Evolutionary conservation across 2,329 filamentous ascomycete genomes (phyloP).

Genomic region (Paecilomyces sp.): DNA sequence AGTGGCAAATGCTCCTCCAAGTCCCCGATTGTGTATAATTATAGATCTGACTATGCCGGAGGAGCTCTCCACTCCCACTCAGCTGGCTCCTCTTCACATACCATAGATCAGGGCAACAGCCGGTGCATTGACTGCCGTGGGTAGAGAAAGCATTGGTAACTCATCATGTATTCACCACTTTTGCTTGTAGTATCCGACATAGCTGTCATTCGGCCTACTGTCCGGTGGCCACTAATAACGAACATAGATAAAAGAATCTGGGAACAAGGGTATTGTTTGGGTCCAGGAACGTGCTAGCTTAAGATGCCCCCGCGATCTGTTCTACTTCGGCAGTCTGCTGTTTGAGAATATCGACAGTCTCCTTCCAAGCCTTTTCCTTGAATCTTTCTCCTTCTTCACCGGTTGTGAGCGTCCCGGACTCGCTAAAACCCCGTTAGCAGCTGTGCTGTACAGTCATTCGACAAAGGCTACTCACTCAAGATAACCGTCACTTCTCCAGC

Average conservation of each 20-base stretch:
- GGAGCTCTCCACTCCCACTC: not conserved
- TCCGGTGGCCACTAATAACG: not conserved
- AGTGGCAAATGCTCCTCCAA: not conserved
- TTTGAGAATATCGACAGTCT: conserved; percentile 29
- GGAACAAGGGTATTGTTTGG: not conserved
- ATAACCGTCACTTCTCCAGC: conserved; percentile 35
- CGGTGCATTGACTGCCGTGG: not conserved
- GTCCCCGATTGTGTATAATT: not conserved
- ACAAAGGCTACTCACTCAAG: conserved; percentile 17
- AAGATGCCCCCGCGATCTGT: not conserved
- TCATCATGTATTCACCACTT: not conserved
- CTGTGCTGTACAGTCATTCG: not conserved
- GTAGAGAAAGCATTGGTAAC: not conserved
- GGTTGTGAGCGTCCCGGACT: conserved; percentile 20
- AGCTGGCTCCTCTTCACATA: too few species aligned
- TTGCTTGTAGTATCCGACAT: not conserved
- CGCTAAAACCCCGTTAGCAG: not conserved
- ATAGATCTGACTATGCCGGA: not conserved
- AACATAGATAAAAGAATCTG: not conserved
- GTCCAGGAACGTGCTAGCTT: not conserved
- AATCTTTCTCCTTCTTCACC: conserved; percentile 27
- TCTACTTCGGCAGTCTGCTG: conserved; percentile 15
- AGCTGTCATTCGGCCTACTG: not conserved
- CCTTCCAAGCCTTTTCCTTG: conserved; percentile 33
- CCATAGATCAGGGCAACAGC: not conserved